Conservation (phyloP, 345 rosid species). For the Eucalyptus sp. region DNA sequence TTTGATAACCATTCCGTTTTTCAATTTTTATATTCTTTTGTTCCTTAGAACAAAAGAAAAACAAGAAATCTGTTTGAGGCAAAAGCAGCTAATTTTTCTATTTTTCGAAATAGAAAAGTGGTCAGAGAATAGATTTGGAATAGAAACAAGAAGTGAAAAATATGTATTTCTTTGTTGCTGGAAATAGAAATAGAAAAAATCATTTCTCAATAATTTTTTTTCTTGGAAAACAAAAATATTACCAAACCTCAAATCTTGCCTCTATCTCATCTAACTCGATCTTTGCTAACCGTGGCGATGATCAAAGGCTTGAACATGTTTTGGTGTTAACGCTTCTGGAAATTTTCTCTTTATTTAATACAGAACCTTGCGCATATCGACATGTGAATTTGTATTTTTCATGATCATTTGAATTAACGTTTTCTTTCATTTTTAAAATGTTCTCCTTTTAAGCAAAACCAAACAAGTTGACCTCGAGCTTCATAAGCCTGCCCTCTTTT, state of each 20-base stretch:
- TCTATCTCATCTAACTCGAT: neutral
- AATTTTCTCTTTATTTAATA: neutral
- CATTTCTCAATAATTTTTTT: rapidly evolving
- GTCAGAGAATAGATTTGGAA: too few species aligned
- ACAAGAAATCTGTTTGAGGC: too few species aligned
- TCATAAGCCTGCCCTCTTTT: neutral
- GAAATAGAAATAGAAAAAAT: too few species aligned
- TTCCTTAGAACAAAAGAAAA: too few species aligned
- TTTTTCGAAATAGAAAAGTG: too few species aligned
- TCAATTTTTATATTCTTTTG: too few species aligned
- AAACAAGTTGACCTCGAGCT: neutral
- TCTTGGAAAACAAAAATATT: too few species aligned
- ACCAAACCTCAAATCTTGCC: neutral
- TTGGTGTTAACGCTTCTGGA: neutral
- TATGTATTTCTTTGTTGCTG: rapidly evolving
- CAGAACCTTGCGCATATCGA: neutral
- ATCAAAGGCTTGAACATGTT: neutral
- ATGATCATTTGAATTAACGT: neutral
- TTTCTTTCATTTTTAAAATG: too few species aligned
- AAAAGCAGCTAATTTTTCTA: too few species aligned
- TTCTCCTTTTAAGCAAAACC: neutral
- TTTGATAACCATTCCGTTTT: too few species aligned
- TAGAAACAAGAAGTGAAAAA: too few species aligned
- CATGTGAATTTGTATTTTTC: neutral
- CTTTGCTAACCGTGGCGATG: neutral